phyloP scores from a whole-genome alignment of 768 basidiomycete genomes.

The Lactifluus subvellereus region DNA sequence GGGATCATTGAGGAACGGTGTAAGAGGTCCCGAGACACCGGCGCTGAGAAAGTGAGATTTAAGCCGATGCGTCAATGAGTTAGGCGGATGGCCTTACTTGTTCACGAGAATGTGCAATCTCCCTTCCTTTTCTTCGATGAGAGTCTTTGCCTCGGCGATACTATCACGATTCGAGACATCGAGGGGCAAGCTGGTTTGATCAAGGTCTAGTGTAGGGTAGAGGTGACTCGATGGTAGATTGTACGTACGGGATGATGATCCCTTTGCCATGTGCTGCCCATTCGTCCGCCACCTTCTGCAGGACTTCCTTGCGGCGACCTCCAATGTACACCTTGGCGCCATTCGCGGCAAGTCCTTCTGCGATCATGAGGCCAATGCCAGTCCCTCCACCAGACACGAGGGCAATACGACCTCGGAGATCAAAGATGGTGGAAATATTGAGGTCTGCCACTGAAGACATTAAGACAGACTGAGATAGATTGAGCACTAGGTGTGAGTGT shows the following conservation, averaged over 20 bases:
- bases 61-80: not conserved
- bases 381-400: conserved; percentile 27
- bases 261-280: conserved; percentile 43
- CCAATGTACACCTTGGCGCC: conserved; percentile 81
- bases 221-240: not conserved
- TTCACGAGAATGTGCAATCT: conserved; percentile 76
- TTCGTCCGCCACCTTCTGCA: conserved; percentile 45
- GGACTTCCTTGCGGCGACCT: conserved; percentile 58
- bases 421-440: conserved; percentile 12
- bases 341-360: conserved; percentile 65
- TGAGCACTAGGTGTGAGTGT: not conserved
- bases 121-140: conserved; percentile 55
- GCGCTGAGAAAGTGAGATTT: conserved; percentile 41
- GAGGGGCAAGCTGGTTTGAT: conserved; percentile 47
- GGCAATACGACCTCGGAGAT: conserved; percentile 24
- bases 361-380: conserved; percentile 56
- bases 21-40: conserved; percentile 63
- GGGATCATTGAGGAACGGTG: conserved; percentile 51
- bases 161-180: conserved; percentile 68
- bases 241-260: conserved; percentile 52
- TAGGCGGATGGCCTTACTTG: conserved; percentile 47
- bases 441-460: conserved; percentile 14
- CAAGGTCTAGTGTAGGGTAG: not conserved
- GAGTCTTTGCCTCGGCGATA: conserved; percentile 49
- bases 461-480: not conserved